Percentiles rank a stretch among this genome's conserved stretches.
phyloP scores from a whole-genome alignment of 2,329 filamentous ascomycete species.

The Venturia effusa region DNA sequence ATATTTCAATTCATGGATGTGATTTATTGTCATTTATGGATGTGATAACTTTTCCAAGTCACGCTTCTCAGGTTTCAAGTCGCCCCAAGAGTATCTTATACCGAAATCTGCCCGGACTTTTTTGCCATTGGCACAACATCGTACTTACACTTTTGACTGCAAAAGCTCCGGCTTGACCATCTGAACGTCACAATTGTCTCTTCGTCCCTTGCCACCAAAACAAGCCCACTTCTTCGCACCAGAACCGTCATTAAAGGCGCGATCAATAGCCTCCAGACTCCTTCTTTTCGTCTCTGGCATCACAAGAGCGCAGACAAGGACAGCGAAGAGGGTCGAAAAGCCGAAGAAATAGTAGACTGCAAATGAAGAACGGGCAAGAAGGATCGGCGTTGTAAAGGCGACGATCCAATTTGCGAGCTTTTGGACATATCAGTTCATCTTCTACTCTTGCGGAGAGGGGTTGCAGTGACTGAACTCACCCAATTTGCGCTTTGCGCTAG shows the following conservation, averaged over 20 bases:
- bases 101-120: too few species aligned
- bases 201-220: background rate
- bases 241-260: constrained; percentile 21
- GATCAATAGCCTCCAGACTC: constrained; percentile 39
- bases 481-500: constrained; percentile 45
- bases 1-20: too few species aligned
- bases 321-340: constrained; percentile 17
- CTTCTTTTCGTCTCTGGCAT: constrained; percentile 43
- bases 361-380: constrained; percentile 30
- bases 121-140: too few species aligned
- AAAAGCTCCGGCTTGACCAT: background rate
- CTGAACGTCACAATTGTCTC: background rate
- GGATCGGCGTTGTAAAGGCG: constrained; percentile 37
- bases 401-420: constrained; percentile 23
- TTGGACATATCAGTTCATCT: background rate
- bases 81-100: too few species aligned
- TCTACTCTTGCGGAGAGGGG: background rate
- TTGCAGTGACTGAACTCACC: constrained; percentile 19
- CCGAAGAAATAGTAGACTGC: constrained; percentile 26
- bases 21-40: too few species aligned
- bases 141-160: background rate
- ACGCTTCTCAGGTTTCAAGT: too few species aligned
- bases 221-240: background rate
- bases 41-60: too few species aligned
- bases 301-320: constrained; percentile 22